phyloP scores from a whole-genome alignment of 768 basidiomycete species.

The Kwoniella sp. region DNA sequence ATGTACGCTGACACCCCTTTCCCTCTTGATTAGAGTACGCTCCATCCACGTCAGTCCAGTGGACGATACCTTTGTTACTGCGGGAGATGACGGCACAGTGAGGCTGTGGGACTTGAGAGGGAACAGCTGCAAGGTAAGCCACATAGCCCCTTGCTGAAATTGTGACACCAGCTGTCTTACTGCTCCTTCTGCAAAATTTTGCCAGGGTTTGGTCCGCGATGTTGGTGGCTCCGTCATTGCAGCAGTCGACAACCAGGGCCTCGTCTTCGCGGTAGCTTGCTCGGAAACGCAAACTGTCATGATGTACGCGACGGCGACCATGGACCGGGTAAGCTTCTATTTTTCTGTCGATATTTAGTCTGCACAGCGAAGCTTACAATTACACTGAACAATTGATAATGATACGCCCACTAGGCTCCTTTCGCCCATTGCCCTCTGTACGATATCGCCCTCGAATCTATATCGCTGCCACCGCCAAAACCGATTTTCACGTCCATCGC shows the following conservation, averaged over 20 bases:
- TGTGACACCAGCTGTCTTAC: neutral
- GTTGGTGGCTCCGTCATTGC: constrained; percentile 50
- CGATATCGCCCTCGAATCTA: constrained; percentile 72
- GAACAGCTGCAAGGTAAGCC: constrained; percentile 66
- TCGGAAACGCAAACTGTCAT: constrained; percentile 41
- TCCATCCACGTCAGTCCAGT: constrained; percentile 89
- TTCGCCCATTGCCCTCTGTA: constrained; percentile 81
- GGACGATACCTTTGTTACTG: constrained; percentile 95
- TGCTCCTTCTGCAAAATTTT: neutral
- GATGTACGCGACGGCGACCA: constrained; percentile 37
- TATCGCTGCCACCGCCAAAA: constrained; percentile 81
- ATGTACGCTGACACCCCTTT: neutral
- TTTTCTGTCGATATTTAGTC: neutral
- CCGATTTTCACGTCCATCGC: constrained; percentile 88
- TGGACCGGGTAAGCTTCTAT: constrained; percentile 45
- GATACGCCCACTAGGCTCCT: too few species aligned
- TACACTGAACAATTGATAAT: too few species aligned
- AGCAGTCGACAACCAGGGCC: constrained; percentile 47
- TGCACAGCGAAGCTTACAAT: too few species aligned
- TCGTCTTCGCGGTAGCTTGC: constrained; percentile 48
- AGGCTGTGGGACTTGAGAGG: constrained; percentile 92
- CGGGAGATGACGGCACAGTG: constrained; percentile 89
- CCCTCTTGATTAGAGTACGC: constrained; percentile 63
- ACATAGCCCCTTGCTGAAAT: too few species aligned
- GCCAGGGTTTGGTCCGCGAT: constrained; percentile 47